phyloP scores from a whole-genome alignment of 306 rosid genomes.

The Prunus mume region DNA sequence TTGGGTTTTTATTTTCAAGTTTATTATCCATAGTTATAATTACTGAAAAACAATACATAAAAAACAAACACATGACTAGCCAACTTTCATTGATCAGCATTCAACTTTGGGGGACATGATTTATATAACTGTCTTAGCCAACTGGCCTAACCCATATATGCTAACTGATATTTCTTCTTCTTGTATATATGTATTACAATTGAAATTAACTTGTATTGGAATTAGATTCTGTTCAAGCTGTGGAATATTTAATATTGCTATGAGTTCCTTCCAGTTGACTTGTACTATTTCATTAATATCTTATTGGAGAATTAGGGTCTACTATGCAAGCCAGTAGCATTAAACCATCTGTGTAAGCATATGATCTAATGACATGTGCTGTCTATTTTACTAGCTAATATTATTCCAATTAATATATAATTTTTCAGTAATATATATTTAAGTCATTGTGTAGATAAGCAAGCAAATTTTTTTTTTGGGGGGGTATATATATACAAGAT shows the following conservation, averaged over 20 bases:
- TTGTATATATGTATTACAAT: not conserved
- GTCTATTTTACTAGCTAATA: too few relatives aligned
- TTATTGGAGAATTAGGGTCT: not conserved
- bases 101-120: not conserved
- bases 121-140: not conserved
- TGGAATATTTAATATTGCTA: not conserved
- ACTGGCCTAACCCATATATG: not conserved
- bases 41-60: not conserved
- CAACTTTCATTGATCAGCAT: not conserved
- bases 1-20: not conserved
- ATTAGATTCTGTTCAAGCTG: not conserved
- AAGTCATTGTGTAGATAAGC: too few relatives aligned
- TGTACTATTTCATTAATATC: not conserved
- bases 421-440: too few relatives aligned
- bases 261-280: not conserved
- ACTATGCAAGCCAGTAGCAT: not conserved
- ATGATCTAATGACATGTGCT: not conserved
- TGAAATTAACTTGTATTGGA: not conserved
- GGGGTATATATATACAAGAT: too few relatives aligned
- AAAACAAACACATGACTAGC: not conserved
- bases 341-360: not conserved
- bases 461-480: too few relatives aligned
- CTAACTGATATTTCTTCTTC: not conserved
- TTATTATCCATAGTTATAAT: constrained; percentile 1
- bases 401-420: too few relatives aligned